Base-by-base conservation (phyloP, 345 rosid genomes). In the Eucalyptus erythrocorys region DNA sequence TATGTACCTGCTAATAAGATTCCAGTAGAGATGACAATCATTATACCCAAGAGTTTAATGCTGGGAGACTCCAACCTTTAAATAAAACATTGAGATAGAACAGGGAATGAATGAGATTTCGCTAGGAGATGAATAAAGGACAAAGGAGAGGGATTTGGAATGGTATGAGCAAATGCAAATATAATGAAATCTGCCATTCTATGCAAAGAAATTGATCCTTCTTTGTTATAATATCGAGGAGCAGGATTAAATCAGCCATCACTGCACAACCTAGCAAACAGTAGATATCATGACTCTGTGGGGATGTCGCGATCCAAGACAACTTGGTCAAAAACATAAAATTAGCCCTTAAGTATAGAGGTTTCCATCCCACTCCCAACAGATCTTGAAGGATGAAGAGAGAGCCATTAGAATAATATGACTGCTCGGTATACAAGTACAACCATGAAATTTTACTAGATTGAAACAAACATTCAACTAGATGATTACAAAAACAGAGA, bases 51-150 rank as follows among this genome's bases (percentile, higher is more conserved):
- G 91, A 98, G 99, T 89, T 94, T 95, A 87, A 96, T 86, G 96
- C 99, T 98, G 87, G 99, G 99, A 91, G 98, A 93, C 94, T 98
- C 99, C 96, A 98, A 93, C 97, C 99, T 95, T 90, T 87, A 85
- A 92, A 89, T 91, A 80, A 89, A 87, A 88, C 5, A 10, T 71
- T 10, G 11, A 71, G 45, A 71, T 71, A 71, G 82, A 71, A 37
- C 45, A 71, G 27, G 7, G 45, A 19, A 21, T 71, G 82, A 71
- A 34, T 13, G 17, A 42, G 32, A 32, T 55, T 40, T 43, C 4
- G 24, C 43, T 50, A 50, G n/a, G 64, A 50, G 43, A 40, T 17
- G 61, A 24, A 32, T 32, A 50, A 86, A 50, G 30, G 64, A 50
- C 30, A 32, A 50, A 50, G 45, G 47, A 86, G 30, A 86, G 61